Evolutionary conservation across 371 early-diverging fungal genomes (phyloP).

Genomic region (Cokeromyces recurvatus): DNA sequence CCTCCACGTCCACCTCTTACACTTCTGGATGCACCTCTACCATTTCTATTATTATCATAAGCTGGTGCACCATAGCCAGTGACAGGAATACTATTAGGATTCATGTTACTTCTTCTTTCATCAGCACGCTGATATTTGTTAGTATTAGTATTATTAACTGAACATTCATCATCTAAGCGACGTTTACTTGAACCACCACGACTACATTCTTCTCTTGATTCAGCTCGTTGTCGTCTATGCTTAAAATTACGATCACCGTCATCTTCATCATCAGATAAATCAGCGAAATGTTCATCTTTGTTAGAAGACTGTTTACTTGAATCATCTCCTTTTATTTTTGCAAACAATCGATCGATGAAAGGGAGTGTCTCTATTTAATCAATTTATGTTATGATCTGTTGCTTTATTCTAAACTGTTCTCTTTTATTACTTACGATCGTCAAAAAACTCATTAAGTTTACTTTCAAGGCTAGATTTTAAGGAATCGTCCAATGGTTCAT

Average conservation of each 20-base stretch:
- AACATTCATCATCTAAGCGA: conserved; percentile 19
- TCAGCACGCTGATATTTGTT: conserved; percentile 24
- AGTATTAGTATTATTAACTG: conserved; percentile 5
- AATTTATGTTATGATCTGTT: too few relatives aligned
- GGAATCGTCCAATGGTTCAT: conserved; percentile 48
- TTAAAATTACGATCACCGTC: conserved; percentile 74
- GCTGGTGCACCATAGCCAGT: background rate
- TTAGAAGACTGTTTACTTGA: conserved; percentile 1
- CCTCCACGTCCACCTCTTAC: conserved; percentile 37
- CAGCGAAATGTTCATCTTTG: conserved; percentile 21
- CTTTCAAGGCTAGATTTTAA: conserved; percentile 33
- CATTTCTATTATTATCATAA: conserved; percentile 11
- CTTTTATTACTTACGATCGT: conserved; percentile 45
- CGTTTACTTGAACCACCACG: conserved; percentile 23
- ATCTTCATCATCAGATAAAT: conserved; percentile 56
- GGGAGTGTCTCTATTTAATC: conserved; percentile 53
- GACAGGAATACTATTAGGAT: conserved; percentile 1
- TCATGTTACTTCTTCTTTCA: conserved; percentile 5
- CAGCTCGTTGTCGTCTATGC: conserved; percentile 58
- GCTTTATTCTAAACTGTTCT: background rate
- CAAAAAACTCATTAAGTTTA: conserved; percentile 54
- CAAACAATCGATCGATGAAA: conserved; percentile 65
- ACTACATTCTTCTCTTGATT: conserved; percentile 24
- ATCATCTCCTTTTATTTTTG: conserved; percentile 33
- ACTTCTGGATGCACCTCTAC: conserved; percentile 19